phyloP scores from a whole-genome alignment of 2,329 filamentous ascomycete species.

The Aspergillus viridinutans region DNA sequence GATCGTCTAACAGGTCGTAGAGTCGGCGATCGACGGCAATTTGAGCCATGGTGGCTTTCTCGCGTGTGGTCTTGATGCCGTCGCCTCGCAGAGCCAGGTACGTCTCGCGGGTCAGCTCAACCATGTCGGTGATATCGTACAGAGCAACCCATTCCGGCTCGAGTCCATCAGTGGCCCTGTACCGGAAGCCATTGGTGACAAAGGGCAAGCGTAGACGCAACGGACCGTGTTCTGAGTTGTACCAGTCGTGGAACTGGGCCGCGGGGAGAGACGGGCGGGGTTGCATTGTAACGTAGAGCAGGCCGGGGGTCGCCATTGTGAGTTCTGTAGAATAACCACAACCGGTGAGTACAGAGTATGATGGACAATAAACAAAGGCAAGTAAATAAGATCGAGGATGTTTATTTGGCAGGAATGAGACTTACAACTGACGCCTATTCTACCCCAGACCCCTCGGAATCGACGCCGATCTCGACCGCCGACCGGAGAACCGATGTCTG shows the following conservation, averaged over 20 bases:
- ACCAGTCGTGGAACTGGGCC: constrained; percentile 83
- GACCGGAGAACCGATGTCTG: constrained; percentile 7
- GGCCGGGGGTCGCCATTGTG: constrained; percentile 52
- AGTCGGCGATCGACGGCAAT: constrained; percentile 67
- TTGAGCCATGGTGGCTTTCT: constrained; percentile 59
- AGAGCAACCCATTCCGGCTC: constrained; percentile 70
- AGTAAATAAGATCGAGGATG: background rate
- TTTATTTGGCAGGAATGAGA: background rate
- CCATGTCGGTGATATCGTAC: constrained; percentile 77
- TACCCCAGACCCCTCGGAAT: background rate
- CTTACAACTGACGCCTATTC: background rate
- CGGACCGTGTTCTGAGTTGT: constrained; percentile 89
- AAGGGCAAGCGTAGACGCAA: constrained; percentile 71
- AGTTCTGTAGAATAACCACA: background rate
- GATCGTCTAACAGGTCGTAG: constrained; percentile 61
- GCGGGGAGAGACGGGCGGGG: constrained; percentile 62
- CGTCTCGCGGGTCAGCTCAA: constrained; percentile 59
- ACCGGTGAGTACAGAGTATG: background rate
- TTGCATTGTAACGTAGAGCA: constrained; percentile 85
- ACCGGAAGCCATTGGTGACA: constrained; percentile 74
- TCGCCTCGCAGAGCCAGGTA: constrained; percentile 55
- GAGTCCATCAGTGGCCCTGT: constrained; percentile 60
- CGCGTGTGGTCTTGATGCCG: constrained; percentile 54
- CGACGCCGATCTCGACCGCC: constrained; percentile 21
- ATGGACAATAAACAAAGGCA: background rate